phyloP scores from a whole-genome alignment of 176 grass and related monocot genomes.

The Zizania latifolia region DNA sequence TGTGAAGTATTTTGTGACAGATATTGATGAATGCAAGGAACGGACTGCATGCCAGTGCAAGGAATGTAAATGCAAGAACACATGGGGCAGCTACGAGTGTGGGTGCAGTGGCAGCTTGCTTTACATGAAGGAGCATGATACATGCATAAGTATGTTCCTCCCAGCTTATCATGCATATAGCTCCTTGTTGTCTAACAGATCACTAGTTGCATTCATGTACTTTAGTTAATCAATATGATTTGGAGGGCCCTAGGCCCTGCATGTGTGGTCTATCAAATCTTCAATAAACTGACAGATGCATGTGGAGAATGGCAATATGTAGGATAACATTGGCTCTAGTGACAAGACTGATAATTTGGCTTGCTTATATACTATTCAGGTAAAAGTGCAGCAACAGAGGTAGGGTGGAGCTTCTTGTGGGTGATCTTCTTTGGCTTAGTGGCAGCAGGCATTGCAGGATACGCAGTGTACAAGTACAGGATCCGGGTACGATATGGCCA shows the following conservation, averaged over 20 bases:
- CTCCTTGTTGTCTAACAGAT: background rate
- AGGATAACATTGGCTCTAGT: background rate
- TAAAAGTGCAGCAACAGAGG: constrained; percentile 46
- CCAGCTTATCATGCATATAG: background rate
- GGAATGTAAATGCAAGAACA: constrained; percentile 68
- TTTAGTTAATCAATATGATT: background rate
- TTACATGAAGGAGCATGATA: constrained; percentile 93
- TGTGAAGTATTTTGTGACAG: constrained; percentile 36
- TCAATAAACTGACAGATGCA: too few relatives aligned
- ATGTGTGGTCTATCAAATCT: background rate
- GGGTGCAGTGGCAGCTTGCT: constrained; percentile 44
- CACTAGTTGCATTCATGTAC: background rate
- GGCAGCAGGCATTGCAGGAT: constrained; percentile 57
- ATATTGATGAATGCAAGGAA: constrained; percentile 95
- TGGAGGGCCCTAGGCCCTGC: background rate
- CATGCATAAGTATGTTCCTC: constrained; percentile 81
- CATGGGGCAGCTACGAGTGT: constrained; percentile 61
- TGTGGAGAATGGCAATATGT: too few relatives aligned
- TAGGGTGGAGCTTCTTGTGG: constrained; percentile 87
- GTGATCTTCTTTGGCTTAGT: constrained; percentile 68
- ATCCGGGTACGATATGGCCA: constrained; percentile 52
- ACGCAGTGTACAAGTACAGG: constrained; percentile 89
- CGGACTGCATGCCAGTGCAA: constrained; percentile 76
- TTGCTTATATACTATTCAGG: constrained; percentile 39
- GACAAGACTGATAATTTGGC: constrained; percentile 5